These are phyloP conservation scores for Fusarium sororula DNA, from an alignment of 2,329 filamentous ascomycete species.

Conservation along the genomic window DNA sequence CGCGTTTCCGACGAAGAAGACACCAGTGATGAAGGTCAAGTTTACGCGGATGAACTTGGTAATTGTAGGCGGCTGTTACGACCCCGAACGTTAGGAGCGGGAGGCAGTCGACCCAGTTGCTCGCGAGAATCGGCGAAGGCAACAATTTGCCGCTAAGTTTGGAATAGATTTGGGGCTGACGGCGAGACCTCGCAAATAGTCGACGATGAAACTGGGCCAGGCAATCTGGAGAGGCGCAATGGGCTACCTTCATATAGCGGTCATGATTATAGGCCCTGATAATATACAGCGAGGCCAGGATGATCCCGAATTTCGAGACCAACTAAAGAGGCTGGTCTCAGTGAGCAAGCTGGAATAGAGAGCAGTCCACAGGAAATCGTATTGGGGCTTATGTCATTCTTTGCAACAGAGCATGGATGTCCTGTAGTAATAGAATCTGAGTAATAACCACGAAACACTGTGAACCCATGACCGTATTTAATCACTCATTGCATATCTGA, in stretches of 20 bases:
- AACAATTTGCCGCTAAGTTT: constrained; percentile 29
- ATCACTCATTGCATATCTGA: background rate
- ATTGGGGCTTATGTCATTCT: background rate
- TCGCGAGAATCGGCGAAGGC: constrained; percentile 12
- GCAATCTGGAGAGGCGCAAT: background rate
- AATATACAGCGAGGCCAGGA: background rate
- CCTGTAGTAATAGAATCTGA: background rate
- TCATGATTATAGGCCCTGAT: background rate
- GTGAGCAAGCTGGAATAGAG: background rate
- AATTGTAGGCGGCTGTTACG: constrained; percentile 80
- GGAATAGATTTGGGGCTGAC: constrained; percentile 27
- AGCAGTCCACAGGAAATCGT: background rate
- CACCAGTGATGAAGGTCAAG: constrained; percentile 89
- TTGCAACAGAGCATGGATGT: background rate
- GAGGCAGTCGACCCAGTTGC: constrained; percentile 19
- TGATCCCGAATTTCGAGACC: background rate
- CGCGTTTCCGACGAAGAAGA: constrained; percentile 96
- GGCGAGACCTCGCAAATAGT: background rate
- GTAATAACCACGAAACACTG: background rate
- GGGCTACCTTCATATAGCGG: background rate
- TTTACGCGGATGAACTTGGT: constrained; percentile 97
- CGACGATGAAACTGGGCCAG: background rate
- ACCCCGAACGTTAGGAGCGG: constrained; percentile 57
- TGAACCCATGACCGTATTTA: background rate
- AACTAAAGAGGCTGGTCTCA: background rate